phyloP scores from a whole-genome alignment of 352 stramenopile species.

The Globisporangium lucens region DNA sequence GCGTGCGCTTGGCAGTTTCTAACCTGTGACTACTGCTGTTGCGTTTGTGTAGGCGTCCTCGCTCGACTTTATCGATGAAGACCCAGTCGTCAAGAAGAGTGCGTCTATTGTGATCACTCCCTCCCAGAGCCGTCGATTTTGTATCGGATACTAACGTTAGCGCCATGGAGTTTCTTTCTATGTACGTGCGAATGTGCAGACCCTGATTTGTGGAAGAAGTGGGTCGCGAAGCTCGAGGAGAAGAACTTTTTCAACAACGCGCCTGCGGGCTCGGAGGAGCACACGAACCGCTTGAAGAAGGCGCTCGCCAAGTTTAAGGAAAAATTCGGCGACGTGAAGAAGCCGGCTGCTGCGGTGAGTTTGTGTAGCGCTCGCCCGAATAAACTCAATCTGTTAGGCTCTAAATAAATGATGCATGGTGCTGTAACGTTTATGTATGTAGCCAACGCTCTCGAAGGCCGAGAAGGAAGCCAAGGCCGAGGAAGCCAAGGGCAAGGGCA shows the following conservation, averaged over 20 bases:
- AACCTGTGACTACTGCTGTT: neutral
- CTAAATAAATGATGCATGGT: neutral
- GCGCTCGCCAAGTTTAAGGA: slow-evolving; percentile 85
- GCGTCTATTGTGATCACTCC: neutral
- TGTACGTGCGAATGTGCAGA: slow-evolving; percentile 30
- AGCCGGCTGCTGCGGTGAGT: slow-evolving; percentile 29
- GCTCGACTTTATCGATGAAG: slow-evolving; percentile 40
- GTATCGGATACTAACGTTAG: neutral
- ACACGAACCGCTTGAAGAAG: slow-evolving; percentile 60
- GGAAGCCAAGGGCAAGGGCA: slow-evolving; percentile 68
- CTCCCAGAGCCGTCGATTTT: neutral
- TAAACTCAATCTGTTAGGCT: too few relatives aligned
- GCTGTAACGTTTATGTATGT: neutral
- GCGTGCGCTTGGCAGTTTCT: neutral
- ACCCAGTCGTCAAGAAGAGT: slow-evolving; percentile 80
- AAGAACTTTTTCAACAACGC: slow-evolving; percentile 84
- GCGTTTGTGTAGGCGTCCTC: slow-evolving; percentile 7
- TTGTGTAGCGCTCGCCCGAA: neutral
- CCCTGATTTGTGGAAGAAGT: slow-evolving; percentile 85
- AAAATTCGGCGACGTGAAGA: slow-evolving; percentile 75
- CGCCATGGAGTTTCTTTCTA: neutral
- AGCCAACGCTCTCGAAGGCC: slow-evolving; percentile 53
- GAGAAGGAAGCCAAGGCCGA: slow-evolving; percentile 78
- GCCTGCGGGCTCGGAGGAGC: slow-evolving; percentile 51
- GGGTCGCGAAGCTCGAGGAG: slow-evolving; percentile 79